phyloP scores from a whole-genome alignment of 192 early-diverging fungal genomes.

The Coemansia sp. region DNA sequence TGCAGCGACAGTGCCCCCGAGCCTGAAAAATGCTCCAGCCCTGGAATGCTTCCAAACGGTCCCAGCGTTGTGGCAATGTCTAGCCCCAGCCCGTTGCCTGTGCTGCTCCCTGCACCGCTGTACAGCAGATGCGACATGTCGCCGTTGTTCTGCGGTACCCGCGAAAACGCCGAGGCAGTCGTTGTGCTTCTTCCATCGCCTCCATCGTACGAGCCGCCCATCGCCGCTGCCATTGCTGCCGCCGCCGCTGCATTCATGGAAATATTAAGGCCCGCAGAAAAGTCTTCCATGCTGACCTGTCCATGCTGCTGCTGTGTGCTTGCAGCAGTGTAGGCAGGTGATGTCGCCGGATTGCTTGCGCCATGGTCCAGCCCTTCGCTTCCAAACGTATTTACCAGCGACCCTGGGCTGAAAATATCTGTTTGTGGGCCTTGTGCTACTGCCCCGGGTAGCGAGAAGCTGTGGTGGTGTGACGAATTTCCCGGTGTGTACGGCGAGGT shows the following conservation, averaged over 20 bases:
- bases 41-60: constrained; percentile 34
- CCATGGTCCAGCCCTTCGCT: constrained; percentile 11
- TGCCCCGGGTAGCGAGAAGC: constrained; percentile 40
- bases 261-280: constrained; percentile 45
- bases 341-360: constrained; percentile 5
- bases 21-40: constrained; percentile 30
- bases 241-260: constrained; percentile 42
- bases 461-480: constrained; percentile 34
- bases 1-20: constrained; percentile 20
- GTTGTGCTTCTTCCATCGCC: constrained; percentile 23
- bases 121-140: constrained; percentile 35
- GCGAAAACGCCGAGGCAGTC: constrained; percentile 41
- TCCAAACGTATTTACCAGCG: constrained; percentile 21
- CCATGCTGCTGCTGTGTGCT: not conserved
- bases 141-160: constrained; percentile 18
- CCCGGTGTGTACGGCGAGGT: constrained; percentile 41
- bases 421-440: constrained; percentile 20
- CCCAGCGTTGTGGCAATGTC: constrained; percentile 35
- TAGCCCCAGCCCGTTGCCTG: constrained; percentile 22
- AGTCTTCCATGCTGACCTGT: constrained; percentile 23
- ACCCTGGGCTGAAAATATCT: constrained; percentile 21
- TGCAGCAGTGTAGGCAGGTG: constrained; percentile 7
- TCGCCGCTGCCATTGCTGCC: constrained; percentile 20
- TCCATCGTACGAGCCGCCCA: constrained; percentile 31
- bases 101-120: constrained; percentile 4